Base-by-base conservation (phyloP, 2,329 filamentous ascomycete species). In the Phoma sp. region DNA sequence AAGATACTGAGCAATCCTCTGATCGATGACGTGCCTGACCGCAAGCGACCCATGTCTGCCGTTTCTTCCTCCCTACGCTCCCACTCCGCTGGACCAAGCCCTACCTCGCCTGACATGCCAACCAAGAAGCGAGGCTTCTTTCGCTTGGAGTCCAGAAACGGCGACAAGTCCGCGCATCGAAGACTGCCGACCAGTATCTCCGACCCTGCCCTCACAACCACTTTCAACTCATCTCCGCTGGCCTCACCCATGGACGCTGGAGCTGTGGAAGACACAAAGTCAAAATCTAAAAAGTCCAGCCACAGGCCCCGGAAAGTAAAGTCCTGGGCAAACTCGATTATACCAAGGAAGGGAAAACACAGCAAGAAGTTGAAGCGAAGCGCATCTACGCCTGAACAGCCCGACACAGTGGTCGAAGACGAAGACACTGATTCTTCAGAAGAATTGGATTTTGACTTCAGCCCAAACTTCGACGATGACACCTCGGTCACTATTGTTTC, bases 251-350 rank as follows among this genome's bases (percentile, higher is more conserved):
- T 45, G 27, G 64, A 68, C 13, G 45, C 69, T 59, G 44, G 74
- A 65, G 51, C 75, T 67, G 51, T 71, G 64, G 55, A 70, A 56
- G 46, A 78, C 69, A 15, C 48, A 7, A 74, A 74, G 52, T 47
- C 59, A 8, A 51, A 61, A 15, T 57, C 61, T 59, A 84, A 88
- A 69, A 92, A 91, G 77, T 90, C 56, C 3, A 61, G 53, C 39
- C 67, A 65, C 25, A 75, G 68, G 37, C 75, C 75, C 69, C 92
- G 91, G 75, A 92, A 90, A 72, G 90, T 94, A 55, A 92, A 90
- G 68, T 83, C 83, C 4, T 89, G 87, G 87, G 85, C 86, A 17
- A 87, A 86, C 29, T 85, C 86, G 2, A 88, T 90, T 52, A 78
- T 92, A 7, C 84, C 85, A 15, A 80, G 84, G 4, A 89, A 87